These are phyloP conservation scores for Phlegmacium glaucopus DNA, from an alignment of 768 basidiomycete species.

Conservation along the genomic window DNA sequence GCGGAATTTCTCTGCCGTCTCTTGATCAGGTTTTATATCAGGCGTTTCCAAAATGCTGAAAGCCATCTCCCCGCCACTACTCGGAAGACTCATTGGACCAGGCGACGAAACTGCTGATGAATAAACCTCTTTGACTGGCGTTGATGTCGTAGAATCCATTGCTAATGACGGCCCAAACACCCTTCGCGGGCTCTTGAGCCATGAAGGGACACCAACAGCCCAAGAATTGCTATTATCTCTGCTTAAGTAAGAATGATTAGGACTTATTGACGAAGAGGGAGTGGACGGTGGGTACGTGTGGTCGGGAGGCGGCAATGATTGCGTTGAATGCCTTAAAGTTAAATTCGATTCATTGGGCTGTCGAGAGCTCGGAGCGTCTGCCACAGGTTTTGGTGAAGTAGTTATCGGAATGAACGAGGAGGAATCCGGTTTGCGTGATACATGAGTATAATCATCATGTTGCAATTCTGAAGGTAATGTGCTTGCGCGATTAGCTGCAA, in stretches of 20 bases:
- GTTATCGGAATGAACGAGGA: conserved; percentile 63
- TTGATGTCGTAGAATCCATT: conserved; percentile 23
- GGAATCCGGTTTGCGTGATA: conserved; percentile 49
- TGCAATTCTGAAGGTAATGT: conserved; percentile 26
- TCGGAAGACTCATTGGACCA: conserved; percentile 32
- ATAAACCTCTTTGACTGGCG: conserved; percentile 59
- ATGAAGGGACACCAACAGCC: conserved; percentile 69
- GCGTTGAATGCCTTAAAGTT: conserved; percentile 10
- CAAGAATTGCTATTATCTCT: conserved; percentile 49
- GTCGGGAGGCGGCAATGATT: conserved; percentile 28
- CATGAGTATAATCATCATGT: conserved; percentile 70
- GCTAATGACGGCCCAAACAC: conserved; percentile 29
- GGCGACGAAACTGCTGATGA: conserved; percentile 36
- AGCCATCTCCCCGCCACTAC: conserved; percentile 54
- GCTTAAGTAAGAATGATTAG: conserved; percentile 46
- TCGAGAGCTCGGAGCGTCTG: conserved; percentile 3
- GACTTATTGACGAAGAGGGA: conserved; percentile 43
- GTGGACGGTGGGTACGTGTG: conserved; percentile 84
- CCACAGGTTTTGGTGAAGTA: conserved; percentile 33
- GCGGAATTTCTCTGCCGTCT: conserved; percentile 73
- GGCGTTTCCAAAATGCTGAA: conserved; percentile 83
- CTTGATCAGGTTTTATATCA: conserved; percentile 56
- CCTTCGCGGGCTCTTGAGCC: conserved; percentile 55
- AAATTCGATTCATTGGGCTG: conserved; percentile 8
- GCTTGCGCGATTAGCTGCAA: conserved; percentile 25